Evolutionary conservation across 2,329 filamentous ascomycete genomes (phyloP), one percentile per base, ranked within the genome.

Genomic region (Aspergillus fumigatus): DNA sequence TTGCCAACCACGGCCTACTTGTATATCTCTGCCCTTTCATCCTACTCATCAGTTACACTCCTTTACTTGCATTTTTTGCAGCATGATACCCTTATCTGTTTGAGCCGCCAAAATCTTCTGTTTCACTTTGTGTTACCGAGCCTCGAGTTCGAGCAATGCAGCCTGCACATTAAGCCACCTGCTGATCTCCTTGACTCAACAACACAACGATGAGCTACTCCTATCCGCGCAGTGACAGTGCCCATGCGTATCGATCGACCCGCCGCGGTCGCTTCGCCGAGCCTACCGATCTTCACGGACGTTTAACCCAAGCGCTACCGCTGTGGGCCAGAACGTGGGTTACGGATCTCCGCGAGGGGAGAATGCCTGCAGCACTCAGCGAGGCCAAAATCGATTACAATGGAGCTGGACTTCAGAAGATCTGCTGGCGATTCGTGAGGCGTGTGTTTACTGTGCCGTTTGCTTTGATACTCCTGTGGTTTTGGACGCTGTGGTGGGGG

Each of bases 401-500:
- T 26, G 53, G 57, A 35, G 53, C 51, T 49, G 65, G 64, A 32
- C 43, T 64, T 29, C 65, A 56, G 32, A 49, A 54, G 27, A 59
- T 63, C 32, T 53, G 50, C 4, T 53, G 52, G 50, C 61, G 54
- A 27, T 23, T 56, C 1, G 48, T 62, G 5, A 65, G 58, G 47
- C 53, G 54, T 5, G 51, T 70, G 0, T 67, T 75, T 38, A 73
- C 65, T 1, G 48, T 91, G 55, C 83, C 85, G 38, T 88, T 89
- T 69, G 71, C 87, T 17, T 72, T 96, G 61, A 84, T 89, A 19
- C 70, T 83, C 11, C 57, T 92, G 48, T 99, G 94, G 93, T 66
- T 92, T 43, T 72, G 90, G 23, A 81, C 89, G 21, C 67, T 99
- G 60, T 84, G 94, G 62, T 94, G 90, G 85, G 92, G 93, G 1